Evolutionary conservation across 305 asterid species (phyloP), one percentile per base, ranked within the genome.

Genomic region (Fraxinus platypoda): DNA sequence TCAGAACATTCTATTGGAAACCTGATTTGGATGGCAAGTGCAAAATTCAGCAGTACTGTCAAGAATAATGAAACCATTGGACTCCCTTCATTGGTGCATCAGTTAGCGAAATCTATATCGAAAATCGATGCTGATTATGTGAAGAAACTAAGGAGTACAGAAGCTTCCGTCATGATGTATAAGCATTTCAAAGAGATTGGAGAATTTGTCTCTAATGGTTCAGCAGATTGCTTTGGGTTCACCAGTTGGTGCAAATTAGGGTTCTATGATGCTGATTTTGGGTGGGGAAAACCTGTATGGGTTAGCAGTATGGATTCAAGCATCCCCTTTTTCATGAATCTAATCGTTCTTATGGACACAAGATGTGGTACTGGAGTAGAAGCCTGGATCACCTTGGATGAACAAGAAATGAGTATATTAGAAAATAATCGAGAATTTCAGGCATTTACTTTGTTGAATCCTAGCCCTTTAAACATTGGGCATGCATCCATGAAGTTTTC

Each of bases 331-430:
- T 93, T 87, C 72, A 88, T 92, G 93, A 93, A 93, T 74, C 90
- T 93, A 34, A 73, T 84, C 3, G 37, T 93, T 52, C 82, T 93
- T 13, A 81, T 90, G 88, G 95, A 93, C 26, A 88, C 85, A 9
- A 89, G 77, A 81, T 73, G 84, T 86, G 97, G 86, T 6, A 81
- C 81, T 83, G 97, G 97, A 37, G 85, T 93, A 0, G 97, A 93
- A 87, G 97, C 97, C 2, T 93, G 97, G 97, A 89, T 93, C 79
- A 90, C 95, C 2, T 76, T 93, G 87, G 97, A 89, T 87, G 89
- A 91, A 77, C 86, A 82, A 81, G 95, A 90, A 33, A 90, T 93
- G 94, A 78, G 62, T 41, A 15, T 62, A n/a, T 81, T 93, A 23
- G 84, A 87, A 54, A 28, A 54, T 31, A 77, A 86, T 82, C 85